Conservation (phyloP, 306 rosid genomes). For the Malus sieversii region DNA sequence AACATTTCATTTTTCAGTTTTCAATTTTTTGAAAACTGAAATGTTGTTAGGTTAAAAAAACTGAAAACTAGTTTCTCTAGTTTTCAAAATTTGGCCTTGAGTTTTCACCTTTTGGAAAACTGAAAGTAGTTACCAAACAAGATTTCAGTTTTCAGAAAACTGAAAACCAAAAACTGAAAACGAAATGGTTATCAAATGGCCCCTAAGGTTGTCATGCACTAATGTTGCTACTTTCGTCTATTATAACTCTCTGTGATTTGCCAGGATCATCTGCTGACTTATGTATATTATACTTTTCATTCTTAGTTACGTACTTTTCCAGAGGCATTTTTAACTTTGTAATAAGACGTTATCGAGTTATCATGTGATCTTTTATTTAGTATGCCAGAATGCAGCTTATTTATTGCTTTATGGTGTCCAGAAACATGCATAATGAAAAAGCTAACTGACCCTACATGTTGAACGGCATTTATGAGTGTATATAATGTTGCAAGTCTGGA, state of each 20-base stretch:
- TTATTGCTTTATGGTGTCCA: not conserved
- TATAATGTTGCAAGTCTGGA: constrained; percentile 9
- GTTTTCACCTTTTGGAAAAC: too few relatives aligned
- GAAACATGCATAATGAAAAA: not conserved
- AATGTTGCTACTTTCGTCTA: not conserved
- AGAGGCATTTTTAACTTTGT: not conserved
- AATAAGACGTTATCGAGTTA: not conserved
- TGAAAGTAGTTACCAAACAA: too few relatives aligned
- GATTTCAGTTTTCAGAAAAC: too few relatives aligned
- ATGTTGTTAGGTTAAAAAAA: too few relatives aligned
- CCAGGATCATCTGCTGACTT: not conserved
- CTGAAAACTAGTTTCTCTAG: too few relatives aligned
- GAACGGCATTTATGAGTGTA: not conserved
- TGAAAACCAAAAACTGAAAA: too few relatives aligned
- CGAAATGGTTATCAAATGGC: too few relatives aligned
- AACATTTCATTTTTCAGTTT: too few relatives aligned
- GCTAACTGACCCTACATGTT: not conserved
- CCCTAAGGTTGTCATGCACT: not conserved
- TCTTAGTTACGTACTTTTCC: not conserved
- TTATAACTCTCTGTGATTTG: not conserved
- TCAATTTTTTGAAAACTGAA: too few relatives aligned
- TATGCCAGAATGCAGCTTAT: not conserved
- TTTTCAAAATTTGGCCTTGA: too few relatives aligned
- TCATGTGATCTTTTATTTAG: not conserved
- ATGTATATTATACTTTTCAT: not conserved